Base-by-base conservation (phyloP, 345 rosid genomes). In the Heritiera littoralis region DNA sequence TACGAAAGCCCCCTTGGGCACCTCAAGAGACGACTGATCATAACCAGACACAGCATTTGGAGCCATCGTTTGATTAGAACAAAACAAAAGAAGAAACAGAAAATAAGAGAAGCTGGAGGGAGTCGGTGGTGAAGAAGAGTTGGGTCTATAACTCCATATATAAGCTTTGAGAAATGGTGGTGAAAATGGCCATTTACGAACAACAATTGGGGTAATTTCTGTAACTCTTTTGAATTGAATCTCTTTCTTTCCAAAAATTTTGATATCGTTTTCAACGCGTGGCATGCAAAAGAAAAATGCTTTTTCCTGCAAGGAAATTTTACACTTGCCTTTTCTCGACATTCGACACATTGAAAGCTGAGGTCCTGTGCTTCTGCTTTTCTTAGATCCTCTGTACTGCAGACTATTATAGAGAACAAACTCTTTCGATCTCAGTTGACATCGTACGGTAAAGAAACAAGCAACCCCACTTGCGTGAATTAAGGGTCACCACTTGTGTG, bases 1-100 rank as follows among this genome's bases (percentile, higher is more conserved):
- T 2, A 91, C 86, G 60, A 82, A 87, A 45, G 88, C 88, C 58
- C 83, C 84, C 38, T 71, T 85, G 1, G 79, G 23, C 15, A 58
- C 13, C 60, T 1, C 63, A 58, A 32, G 15, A 4, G 15, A 32
- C 30, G 63, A n/a, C 20, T 55, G n/a, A 20, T 7, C 63, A 58
- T 65, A 18, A 15, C 63, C 74, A 23, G 58, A 38, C 9, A 32
- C 64, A 49, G 76, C 82, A 43, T 7, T 20, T 6, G 74, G 74
- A 72, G 85, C 52, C 85, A 83, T 83, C 9, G 72, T 6, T 40
- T 9, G 8, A 18, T 32, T 12, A 15, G 73, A 3, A 58, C 4
- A 13, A 43, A 40, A 41, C 3, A 73, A 43, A 41, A 15, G 1
- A 30, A 38, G 23, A 3, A 23, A 59, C 10, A 23, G 20, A 46